phyloP scores from a whole-genome alignment of 164 flowering plant species.

The Akebia trifoliata region DNA sequence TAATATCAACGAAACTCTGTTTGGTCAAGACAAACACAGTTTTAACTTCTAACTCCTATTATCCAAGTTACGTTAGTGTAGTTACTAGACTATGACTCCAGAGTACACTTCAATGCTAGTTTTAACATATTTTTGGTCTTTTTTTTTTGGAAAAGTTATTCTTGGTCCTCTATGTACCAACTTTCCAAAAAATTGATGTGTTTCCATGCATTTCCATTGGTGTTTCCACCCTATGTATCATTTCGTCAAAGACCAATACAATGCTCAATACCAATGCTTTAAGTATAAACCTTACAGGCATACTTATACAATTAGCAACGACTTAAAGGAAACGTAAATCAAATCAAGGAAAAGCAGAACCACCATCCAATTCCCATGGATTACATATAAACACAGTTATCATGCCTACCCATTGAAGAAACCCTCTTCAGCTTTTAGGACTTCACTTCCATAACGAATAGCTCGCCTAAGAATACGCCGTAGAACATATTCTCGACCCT shows the following conservation, averaged over 20 bases:
- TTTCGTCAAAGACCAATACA: neutral
- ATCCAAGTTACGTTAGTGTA: too few relatives aligned
- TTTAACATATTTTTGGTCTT: too few relatives aligned
- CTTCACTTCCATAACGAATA: constrained; percentile 96
- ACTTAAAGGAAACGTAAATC: neutral
- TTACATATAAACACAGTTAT: neutral
- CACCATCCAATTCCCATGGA: neutral
- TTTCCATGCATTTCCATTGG: neutral
- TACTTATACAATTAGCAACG: neutral
- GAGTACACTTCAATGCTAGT: too few relatives aligned
- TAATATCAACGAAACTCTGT: too few relatives aligned
- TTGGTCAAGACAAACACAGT: too few relatives aligned
- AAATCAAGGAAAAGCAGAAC: neutral
- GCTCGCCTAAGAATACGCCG: constrained; percentile 98
- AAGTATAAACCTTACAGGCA: too few relatives aligned
- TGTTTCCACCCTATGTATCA: neutral
- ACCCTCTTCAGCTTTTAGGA: constrained; percentile 83
- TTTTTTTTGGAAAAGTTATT: too few relatives aligned
- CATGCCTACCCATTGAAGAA: constrained; percentile 77
- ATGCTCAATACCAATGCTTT: too few relatives aligned
- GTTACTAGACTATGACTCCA: too few relatives aligned
- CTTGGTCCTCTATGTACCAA: too few relatives aligned
- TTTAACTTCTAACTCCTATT: too few relatives aligned
- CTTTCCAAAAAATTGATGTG: constrained; percentile 49
- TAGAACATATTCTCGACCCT: constrained; percentile 95